Evolutionary conservation across 805 yeast species (phyloP), one percentile per base, ranked within the genome.

Genomic region (Spathaspora passalidarum): DNA sequence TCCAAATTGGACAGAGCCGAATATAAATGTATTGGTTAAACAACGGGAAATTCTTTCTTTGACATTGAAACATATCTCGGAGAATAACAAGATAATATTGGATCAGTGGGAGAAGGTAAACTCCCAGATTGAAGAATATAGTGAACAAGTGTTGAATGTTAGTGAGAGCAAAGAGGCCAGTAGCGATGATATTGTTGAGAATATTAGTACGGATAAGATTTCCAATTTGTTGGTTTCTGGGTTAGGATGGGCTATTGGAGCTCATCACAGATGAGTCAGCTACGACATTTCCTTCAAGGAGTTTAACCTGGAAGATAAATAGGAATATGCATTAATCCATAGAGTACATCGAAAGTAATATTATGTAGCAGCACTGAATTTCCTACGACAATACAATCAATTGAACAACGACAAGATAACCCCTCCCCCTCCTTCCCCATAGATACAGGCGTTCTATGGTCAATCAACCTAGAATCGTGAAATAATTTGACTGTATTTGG

Each of bases 201-300:
- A n/a, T n/a, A n/a, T n/a, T n/a, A 38, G 75, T 74, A 1, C 55
- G 69, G 81, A 75, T 34, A 79, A 78, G 52, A 48, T 80, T 3
- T 73, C 80, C 9, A 75, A 70, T 46, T 55, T 80, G 46, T 63
- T 80, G 45, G 81, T 76, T 2, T 70, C 78, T 20, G 84, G 84
- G 1, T 59, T 80, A 23, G 84, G 84, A 3, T 80, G 85, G 85
- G 84, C 84, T 3, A 76, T 80, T 51, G 84, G 84, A 5, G 84
- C 84, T 34, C 63, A 59, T 26, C 32, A 26, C 6, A 22, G 25
- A 22, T 22, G n/a, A n/a, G n/a, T n/a, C n/a, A n/a, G n/a, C n/a
- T n/a, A n/a, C n/a, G n/a, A n/a, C n/a, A n/a, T n/a, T n/a, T n/a
- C n/a, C n/a, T n/a, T n/a, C n/a, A n/a, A n/a, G n/a, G n/a, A n/a